Conservation (phyloP, 176 grass and related monocot genomes). For the Otatea glauca region DNA sequence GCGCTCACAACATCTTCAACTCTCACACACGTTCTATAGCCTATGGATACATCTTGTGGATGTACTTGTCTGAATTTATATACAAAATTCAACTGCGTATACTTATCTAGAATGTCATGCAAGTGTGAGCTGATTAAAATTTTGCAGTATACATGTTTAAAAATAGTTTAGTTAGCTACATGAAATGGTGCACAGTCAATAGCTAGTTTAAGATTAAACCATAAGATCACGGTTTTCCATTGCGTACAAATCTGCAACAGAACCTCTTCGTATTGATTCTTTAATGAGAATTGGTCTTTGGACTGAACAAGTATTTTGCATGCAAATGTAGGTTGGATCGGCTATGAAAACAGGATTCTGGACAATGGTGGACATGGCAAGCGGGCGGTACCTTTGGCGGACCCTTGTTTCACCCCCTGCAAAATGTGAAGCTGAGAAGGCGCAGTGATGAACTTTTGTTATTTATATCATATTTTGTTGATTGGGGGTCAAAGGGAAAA, state of each 20-base stretch:
- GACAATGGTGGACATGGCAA: slow-evolving; percentile 95
- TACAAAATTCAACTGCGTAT: neutral
- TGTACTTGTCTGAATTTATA: neutral
- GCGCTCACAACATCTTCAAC: neutral
- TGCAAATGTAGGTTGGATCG: slow-evolving; percentile 63
- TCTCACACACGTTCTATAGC: neutral
- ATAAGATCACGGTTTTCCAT: neutral
- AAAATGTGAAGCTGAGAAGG: slow-evolving; percentile 52
- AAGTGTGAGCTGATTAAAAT: neutral
- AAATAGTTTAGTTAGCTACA: neutral
- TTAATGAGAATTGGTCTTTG: neutral
- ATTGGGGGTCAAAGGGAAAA: too few relatives aligned
- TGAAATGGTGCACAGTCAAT: neutral
- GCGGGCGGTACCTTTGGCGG: slow-evolving; percentile 85
- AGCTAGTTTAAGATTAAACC: slow-evolving; percentile 4
- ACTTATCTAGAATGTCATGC: neutral
- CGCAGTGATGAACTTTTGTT: slow-evolving; percentile 35
- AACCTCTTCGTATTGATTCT: neutral
- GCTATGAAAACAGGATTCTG: slow-evolving; percentile 75
- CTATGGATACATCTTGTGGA: neutral
- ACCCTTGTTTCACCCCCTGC: slow-evolving; percentile 58
- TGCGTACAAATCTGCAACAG: neutral
- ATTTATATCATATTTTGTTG: too few relatives aligned
- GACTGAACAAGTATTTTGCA: neutral
- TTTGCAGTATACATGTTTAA: neutral